Conservation (phyloP, 176 grass and related monocot genomes). For the Aegilops tauschii region DNA sequence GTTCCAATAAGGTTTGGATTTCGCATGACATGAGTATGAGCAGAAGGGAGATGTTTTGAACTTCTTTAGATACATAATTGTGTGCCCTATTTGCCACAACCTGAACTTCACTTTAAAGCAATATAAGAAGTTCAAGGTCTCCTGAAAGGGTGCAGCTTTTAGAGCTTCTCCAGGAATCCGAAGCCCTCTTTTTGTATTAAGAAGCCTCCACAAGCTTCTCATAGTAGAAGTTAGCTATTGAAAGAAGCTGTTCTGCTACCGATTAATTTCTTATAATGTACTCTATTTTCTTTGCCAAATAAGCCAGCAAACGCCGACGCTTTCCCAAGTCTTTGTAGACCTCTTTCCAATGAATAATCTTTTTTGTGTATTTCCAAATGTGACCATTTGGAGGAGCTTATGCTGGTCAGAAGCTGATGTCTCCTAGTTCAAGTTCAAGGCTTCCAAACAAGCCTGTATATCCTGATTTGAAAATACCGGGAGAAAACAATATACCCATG, state of each 20-base stretch:
- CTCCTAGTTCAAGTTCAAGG: neutral
- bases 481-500: conserved; percentile 1
- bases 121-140: neutral
- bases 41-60: neutral
- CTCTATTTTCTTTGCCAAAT: too few relatives aligned
- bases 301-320: too few relatives aligned
- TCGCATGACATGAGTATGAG: neutral
- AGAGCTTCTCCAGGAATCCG: neutral
- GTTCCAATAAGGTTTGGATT: neutral
- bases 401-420: neutral
- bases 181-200: neutral
- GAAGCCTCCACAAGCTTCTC: neutral
- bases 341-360: too few relatives aligned
- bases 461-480: neutral
- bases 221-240: conserved; percentile 1
- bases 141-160: neutral
- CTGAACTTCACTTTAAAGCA: neutral
- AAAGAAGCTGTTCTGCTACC: neutral
- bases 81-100: neutral
- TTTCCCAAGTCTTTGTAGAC: too few relatives aligned
- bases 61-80: neutral
- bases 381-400: neutral
- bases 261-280: too few relatives aligned
- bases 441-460: neutral
- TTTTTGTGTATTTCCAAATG: too few relatives aligned